Conservation (phyloP, 495 filamentous ascomycete genomes). For the Neurospora sublineolata region DNA sequence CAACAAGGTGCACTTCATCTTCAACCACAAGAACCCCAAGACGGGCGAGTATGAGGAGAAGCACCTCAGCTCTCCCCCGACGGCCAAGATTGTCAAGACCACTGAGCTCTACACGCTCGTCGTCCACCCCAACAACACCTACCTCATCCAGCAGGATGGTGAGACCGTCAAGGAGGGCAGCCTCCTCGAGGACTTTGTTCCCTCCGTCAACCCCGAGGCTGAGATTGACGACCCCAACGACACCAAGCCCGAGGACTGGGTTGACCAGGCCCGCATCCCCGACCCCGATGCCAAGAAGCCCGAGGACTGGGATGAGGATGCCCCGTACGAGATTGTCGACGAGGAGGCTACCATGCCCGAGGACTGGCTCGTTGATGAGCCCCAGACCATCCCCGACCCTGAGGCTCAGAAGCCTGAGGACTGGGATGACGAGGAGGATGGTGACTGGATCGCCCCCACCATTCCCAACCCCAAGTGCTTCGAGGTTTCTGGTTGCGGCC, state of each 20-base stretch:
- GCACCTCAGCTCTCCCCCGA: conserved; percentile 77
- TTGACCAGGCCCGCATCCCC: conserved; percentile 79
- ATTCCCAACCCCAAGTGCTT: conserved; percentile 93
- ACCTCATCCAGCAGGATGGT: conserved; percentile 81
- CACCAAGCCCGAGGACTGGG: conserved; percentile 90
- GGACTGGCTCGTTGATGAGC: conserved; percentile 94
- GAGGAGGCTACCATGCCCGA: conserved; percentile 84
- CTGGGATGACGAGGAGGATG: conserved; percentile 99
- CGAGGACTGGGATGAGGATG: conserved; percentile 98
- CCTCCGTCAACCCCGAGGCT: conserved; percentile 83
- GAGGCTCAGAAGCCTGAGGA: conserved; percentile 98
- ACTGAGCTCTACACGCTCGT: conserved; percentile 92
- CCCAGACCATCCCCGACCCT: conserved; percentile 76
- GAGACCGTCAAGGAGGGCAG: conserved; percentile 74
- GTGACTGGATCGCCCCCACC: conserved; percentile 92
- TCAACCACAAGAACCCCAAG: conserved; percentile 99
- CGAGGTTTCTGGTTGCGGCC: conserved; percentile 86
- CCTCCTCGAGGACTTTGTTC: conserved; percentile 89
- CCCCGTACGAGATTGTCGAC: conserved; percentile 88
- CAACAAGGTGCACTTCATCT: conserved; percentile 99
- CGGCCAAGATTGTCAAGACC: conserved; percentile 79
- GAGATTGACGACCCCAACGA: conserved; percentile 97
- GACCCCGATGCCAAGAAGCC: conserved; percentile 95
- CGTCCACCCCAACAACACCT: conserved; percentile 91
- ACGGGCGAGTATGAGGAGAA: conserved; percentile 99